These are phyloP conservation scores for Calocera viscosa DNA, from an alignment of 768 basidiomycete genomes.

Conservation along the genomic window DNA sequence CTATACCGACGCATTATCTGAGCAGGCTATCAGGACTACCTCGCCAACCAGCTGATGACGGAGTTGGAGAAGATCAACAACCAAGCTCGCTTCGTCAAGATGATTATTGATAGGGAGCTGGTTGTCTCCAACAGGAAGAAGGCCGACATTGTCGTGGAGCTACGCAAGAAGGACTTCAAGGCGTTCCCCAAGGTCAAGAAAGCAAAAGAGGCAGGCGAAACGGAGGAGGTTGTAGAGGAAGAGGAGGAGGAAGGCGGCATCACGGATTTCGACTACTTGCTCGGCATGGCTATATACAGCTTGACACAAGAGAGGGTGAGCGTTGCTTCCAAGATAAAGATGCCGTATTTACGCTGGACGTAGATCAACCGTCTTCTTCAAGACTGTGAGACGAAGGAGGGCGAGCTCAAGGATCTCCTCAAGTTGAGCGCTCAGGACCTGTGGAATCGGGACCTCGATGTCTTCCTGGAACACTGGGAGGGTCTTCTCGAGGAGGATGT, in stretches of 20 bases:
- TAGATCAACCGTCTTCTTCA: conserved; percentile 74
- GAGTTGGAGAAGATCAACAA: conserved; percentile 78
- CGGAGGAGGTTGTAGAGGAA: conserved; percentile 43
- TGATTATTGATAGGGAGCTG: conserved; percentile 82
- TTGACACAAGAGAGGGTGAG: conserved; percentile 82
- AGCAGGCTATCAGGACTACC: conserved; percentile 48
- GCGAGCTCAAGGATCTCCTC: conserved; percentile 63
- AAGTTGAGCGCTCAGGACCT: conserved; percentile 66
- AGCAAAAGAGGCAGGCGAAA: conserved; percentile 55
- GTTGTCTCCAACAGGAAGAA: conserved; percentile 80
- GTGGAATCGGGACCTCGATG: conserved; percentile 83
- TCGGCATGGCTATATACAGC: conserved; percentile 92
- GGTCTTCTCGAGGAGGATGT: conserved; percentile 30
- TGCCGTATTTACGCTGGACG: not conserved
- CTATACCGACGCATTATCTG: not conserved
- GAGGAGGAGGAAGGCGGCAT: conserved; percentile 39
- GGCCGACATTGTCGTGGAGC: conserved; percentile 66
- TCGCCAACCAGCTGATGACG: conserved; percentile 68
- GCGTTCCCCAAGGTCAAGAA: conserved; percentile 73
- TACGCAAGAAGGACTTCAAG: conserved; percentile 75
- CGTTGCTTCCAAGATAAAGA: not conserved
- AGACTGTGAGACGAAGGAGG: conserved; percentile 72
- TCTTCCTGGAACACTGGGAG: conserved; percentile 73
- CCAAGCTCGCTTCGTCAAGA: conserved; percentile 91
- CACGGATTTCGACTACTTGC: conserved; percentile 80